Evolutionary conservation across 108 stramenopile species (phyloP).

Genomic region (Cyclotella kingstonii): DNA sequence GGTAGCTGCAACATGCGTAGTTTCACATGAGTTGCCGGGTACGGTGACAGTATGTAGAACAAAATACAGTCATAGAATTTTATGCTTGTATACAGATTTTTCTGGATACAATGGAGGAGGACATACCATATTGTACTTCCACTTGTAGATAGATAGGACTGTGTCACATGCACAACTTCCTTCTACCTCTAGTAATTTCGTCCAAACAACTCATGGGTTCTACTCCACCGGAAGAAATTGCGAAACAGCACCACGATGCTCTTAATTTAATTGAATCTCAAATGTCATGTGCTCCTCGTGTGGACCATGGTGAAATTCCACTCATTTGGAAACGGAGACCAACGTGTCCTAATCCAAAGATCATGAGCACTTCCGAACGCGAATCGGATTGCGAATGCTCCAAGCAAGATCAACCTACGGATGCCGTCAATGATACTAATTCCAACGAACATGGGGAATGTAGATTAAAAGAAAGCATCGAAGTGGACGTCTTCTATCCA

Average conservation of each 20-base stretch:
- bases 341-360: constrained; percentile 30
- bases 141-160: too few species aligned
- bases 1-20: too few species aligned
- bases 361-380: constrained; percentile 6
- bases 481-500: constrained; percentile 17
- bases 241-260: constrained; percentile 69
- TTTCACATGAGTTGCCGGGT: too few species aligned
- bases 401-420: not conserved
- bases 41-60: too few species aligned
- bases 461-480: not conserved
- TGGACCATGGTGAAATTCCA: constrained; percentile 65
- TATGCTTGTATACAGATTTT: too few species aligned
- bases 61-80: too few species aligned
- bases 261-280: constrained; percentile 36
- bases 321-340: constrained; percentile 53
- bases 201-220: constrained; percentile 70
- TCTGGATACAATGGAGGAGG: too few species aligned
- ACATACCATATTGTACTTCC: too few species aligned
- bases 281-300: constrained; percentile 48
- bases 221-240: constrained; percentile 74
- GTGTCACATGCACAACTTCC: too few species aligned
- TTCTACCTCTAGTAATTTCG: too few species aligned
- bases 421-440: constrained; percentile 1
- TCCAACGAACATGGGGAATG: constrained; percentile 6
- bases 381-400: constrained; percentile 15